These are phyloP conservation scores for Bryum argenteum DNA, from an alignment of 225 moss, liverwort and hornwort genomes.

Conservation along the genomic window DNA sequence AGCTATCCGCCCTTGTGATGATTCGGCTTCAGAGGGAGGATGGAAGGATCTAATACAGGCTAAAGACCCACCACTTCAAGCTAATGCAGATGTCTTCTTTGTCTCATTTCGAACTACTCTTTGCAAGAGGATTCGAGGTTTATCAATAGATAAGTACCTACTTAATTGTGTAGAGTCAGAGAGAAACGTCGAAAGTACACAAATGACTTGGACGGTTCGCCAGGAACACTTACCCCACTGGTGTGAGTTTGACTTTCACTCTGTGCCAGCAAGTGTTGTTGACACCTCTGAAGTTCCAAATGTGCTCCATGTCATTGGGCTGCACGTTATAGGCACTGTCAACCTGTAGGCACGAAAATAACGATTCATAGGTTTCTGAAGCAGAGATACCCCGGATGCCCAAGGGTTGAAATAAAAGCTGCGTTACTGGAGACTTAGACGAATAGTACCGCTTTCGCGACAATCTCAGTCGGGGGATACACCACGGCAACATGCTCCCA, in stretches of 20 bases:
- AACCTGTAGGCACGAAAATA: constrained; percentile 41
- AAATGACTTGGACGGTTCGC: background rate
- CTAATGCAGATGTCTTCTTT: background rate
- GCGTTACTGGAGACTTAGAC: background rate
- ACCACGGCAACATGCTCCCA: constrained; percentile 36
- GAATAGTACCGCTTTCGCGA: constrained; percentile 40
- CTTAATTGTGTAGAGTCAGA: background rate
- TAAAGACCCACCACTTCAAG: too few relatives aligned
- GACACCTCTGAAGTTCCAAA: constrained; percentile 75
- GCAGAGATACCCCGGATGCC: background rate
- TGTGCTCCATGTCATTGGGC: constrained; percentile 50
- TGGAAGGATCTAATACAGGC: background rate
- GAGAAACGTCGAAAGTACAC: background rate
- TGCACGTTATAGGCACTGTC: constrained; percentile 70
- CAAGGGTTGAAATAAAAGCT: background rate
- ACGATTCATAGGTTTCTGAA: background rate
- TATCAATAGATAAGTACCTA: background rate
- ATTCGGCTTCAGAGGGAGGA: background rate
- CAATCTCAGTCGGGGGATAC: constrained; percentile 36
- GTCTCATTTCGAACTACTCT: background rate
- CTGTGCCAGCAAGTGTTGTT: constrained; percentile 75
- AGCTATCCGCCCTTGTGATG: background rate
- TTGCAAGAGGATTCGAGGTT: background rate
- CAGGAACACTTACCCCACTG: constrained; percentile 23
- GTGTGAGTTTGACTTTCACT: constrained; percentile 53